These are phyloP conservation scores for Exsudoporus floridanus DNA, from an alignment of 1,284 basidiomycete genomes.

Conservation along the genomic window DNA sequence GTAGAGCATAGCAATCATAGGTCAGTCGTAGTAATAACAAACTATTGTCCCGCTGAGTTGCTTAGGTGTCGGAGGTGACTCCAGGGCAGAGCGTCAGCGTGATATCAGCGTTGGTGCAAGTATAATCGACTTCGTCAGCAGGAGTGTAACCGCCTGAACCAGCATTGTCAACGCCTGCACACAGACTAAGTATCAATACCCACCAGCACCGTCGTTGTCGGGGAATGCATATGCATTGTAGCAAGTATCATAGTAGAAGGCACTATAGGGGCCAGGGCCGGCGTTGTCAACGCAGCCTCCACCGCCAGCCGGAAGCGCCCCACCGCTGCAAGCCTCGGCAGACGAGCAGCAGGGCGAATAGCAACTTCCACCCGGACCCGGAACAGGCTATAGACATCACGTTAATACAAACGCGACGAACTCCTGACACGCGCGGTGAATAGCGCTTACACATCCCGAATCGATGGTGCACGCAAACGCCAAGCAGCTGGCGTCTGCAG, in stretches of 20 bases:
- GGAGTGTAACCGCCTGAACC: too few relatives aligned
- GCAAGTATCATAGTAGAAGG: conserved; percentile 30
- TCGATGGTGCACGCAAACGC: conserved; percentile 21
- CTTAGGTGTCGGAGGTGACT: conserved; percentile 17
- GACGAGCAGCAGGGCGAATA: conserved; percentile 26
- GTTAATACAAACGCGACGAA: neutral
- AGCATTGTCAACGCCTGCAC: too few relatives aligned
- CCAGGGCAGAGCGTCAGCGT: conserved; percentile 37
- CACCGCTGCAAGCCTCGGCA: conserved; percentile 18
- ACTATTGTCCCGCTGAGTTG: neutral
- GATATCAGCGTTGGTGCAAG: conserved; percentile 32
- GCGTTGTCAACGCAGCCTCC: conserved; percentile 28
- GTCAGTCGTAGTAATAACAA: neutral
- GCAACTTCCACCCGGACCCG: conserved; percentile 22
- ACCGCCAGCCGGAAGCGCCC: conserved; percentile 30
- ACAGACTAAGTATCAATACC: too few relatives aligned
- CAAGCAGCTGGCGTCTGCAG: neutral
- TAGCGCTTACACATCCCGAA: conserved; percentile 4
- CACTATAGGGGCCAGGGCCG: conserved; percentile 22
- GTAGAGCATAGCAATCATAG: neutral
- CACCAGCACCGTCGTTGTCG: conserved; percentile 32
- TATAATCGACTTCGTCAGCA: conserved; percentile 33
- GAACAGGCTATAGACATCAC: conserved; percentile 16
- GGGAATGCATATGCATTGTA: conserved; percentile 35
- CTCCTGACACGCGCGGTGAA: neutral